phyloP scores from a whole-genome alignment of 495 filamentous ascomycete genomes.

The Lentithecium fluviatile region DNA sequence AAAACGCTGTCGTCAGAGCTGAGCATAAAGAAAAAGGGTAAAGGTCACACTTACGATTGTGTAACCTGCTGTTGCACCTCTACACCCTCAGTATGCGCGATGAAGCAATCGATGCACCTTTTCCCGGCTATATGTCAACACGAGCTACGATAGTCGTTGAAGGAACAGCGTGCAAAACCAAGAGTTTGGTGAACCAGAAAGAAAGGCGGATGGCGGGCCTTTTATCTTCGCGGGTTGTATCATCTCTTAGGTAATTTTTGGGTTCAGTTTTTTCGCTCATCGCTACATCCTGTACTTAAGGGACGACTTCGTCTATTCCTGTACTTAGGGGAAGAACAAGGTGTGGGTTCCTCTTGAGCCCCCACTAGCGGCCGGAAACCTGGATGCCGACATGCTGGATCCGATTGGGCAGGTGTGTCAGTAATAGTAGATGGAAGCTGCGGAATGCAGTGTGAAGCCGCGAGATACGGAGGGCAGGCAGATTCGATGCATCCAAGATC shows the following conservation, averaged over 20 bases:
- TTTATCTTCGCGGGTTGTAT: constrained; percentile 9
- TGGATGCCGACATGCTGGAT: background rate
- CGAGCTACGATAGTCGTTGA: background rate
- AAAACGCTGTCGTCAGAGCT: too few relatives aligned
- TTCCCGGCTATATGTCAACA: constrained; percentile 8
- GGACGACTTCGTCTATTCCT: too few relatives aligned
- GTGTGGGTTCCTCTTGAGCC: too few relatives aligned
- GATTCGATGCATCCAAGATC: background rate
- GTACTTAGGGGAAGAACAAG: too few relatives aligned
- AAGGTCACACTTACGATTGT: too few relatives aligned
- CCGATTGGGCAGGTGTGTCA: background rate
- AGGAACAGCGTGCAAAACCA: constrained; percentile 2
- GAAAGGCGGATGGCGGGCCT: background rate
- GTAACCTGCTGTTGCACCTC: background rate
- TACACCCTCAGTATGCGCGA: background rate
- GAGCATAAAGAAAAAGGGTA: too few relatives aligned
- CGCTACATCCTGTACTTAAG: constrained; percentile 12
- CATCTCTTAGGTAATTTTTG: constrained; percentile 29
- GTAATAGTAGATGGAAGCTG: background rate
- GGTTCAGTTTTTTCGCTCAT: background rate
- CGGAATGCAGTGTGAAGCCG: too few relatives aligned
- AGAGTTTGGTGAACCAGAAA: background rate
- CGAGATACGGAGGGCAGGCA: too few relatives aligned
- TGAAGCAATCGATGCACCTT: constrained; percentile 5
- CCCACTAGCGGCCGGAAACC: constrained; percentile 4